Base-by-base conservation (phyloP, 495 filamentous ascomycete genomes). In the Penicillium tannophilum region DNA sequence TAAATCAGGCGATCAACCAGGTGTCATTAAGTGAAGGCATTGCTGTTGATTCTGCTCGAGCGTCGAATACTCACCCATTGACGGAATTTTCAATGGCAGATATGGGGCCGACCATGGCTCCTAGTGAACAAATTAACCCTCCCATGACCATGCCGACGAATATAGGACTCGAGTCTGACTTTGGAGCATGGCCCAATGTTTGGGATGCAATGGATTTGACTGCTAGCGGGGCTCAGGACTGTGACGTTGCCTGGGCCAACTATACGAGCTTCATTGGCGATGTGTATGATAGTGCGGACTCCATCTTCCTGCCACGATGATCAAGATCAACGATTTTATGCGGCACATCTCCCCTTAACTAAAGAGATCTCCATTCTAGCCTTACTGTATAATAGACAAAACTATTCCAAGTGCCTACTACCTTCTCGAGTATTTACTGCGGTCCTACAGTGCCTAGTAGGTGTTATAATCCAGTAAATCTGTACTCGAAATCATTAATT, bases 181-280 rank as follows among this genome's bases (percentile, higher is more conserved):
- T 62, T 10, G 63, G 67, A 33, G 44, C 63, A 1, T 75, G 69
- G 64, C 61, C 69, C 0, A 66, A 58, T 54, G 66, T 73, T 8
- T 75, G 72, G 72, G 71, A 72, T 41, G 62, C 66, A 8, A 65
- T 75, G 50, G 69, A 75, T 55, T 61, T 68, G 20, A 62, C 20
- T 58, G 2, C 53, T 39, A 1, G 19, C 51, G 11, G 43, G 50
- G 6, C 55, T 36, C 2, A 35, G 47, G 3, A 58, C 65, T 55
- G 59, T 14, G 54, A 75, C 42, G 56, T 56, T 28, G 66, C 71
- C 2, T 75, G 72, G 72, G 31, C 60, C 28, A 73, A 66, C 20
- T 75, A 73, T 51, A 69, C 71, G 51, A 74, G 52, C 23, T 75
- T 75, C 51, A 67, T 75, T 33, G 69, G 63, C 2, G 72, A 71